A percentile compares a stretch with the other conserved stretches of the same genome.
Conservation (phyloP, 1,139 yeast genomes). For the Kodamaea plutei region DNA sequence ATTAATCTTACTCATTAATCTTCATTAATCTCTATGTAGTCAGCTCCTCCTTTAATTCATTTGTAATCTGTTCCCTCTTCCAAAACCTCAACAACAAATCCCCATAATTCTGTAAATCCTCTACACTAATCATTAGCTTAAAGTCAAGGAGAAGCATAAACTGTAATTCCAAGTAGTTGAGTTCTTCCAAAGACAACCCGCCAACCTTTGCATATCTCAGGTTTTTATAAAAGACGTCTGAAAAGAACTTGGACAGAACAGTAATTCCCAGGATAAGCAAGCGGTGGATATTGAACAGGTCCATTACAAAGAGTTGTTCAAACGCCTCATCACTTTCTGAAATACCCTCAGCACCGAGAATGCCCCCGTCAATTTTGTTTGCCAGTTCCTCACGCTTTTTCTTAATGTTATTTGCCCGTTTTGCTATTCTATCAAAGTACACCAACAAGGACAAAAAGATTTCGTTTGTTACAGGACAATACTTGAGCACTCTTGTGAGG, state of each 20-base stretch:
- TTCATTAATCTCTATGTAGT: not conserved
- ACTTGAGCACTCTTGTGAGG: slow-evolving; percentile 82
- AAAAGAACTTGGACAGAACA: slow-evolving; percentile 90
- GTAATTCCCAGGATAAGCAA: slow-evolving; percentile 95
- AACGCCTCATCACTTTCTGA: slow-evolving; percentile 17
- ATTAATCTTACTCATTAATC: not conserved
- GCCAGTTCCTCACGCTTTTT: slow-evolving; percentile 16
- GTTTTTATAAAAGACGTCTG: slow-evolving; percentile 94
- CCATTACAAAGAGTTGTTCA: slow-evolving; percentile 84
- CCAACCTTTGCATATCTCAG: slow-evolving; percentile 97
- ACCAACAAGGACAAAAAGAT: slow-evolving; percentile 86
- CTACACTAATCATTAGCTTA: slow-evolving; percentile 79
- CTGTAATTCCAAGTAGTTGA: slow-evolving; percentile 88
- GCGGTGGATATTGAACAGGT: slow-evolving; percentile 91
- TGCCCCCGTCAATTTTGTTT: too few relatives aligned
- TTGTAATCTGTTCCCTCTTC: slow-evolving; percentile 58
- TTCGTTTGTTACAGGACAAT: slow-evolving; percentile 97
- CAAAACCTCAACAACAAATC: slow-evolving; percentile 81
- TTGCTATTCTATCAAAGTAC: slow-evolving; percentile 91
- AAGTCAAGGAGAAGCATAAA: slow-evolving; percentile 82
- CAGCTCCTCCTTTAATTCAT: slow-evolving; percentile 25
- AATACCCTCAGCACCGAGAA: too few relatives aligned
- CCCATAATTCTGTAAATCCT: slow-evolving; percentile 88
- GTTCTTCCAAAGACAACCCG: slow-evolving; percentile 89
- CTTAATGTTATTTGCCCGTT: slow-evolving; percentile 64